A percentile compares a stretch with the other conserved stretches of the same genome.
phyloP scores from a whole-genome alignment of 2,329 filamentous ascomycete genomes.

The Colletotrichum sp. region DNA sequence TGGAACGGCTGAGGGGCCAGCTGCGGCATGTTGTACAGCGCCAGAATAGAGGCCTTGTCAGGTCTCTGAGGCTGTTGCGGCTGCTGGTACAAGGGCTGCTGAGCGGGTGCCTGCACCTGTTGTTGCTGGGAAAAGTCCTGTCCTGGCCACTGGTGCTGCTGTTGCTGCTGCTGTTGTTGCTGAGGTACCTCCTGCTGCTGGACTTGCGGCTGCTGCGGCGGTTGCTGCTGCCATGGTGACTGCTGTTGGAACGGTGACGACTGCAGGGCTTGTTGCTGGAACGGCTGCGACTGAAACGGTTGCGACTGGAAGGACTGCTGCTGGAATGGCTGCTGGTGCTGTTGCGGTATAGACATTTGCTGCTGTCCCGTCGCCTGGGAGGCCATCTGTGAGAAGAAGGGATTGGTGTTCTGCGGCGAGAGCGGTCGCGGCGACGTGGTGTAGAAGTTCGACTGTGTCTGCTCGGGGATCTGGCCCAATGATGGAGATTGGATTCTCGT shows the following conservation, averaged over 20 bases:
- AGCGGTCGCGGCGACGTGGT: constrained; percentile 30
- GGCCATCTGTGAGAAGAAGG: constrained; percentile 32
- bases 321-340: constrained; percentile 26
- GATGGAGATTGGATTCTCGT: constrained; percentile 55
- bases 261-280: constrained; percentile 32
- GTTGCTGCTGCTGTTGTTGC: constrained; percentile 31
- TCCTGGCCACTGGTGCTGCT: constrained; percentile 31
- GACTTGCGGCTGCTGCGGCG: constrained; percentile 22
- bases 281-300: constrained; percentile 26
- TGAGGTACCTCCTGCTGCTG: constrained; percentile 50
- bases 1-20: constrained; percentile 45
- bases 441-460: constrained; percentile 50
- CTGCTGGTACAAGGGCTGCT: constrained; percentile 28
- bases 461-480: constrained; percentile 59
- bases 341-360: constrained; percentile 23
- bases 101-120: constrained; percentile 32
- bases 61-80: constrained; percentile 51
- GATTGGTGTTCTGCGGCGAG: constrained; percentile 27
- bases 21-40: constrained; percentile 72
- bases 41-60: constrained; percentile 78
- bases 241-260: constrained; percentile 26
- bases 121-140: constrained; percentile 29
- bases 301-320: constrained; percentile 27
- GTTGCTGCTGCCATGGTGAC: constrained; percentile 25
- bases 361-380: constrained; percentile 6